Evolutionary conservation across 139 green algal species (phyloP).

Genomic region (Chlorella sp.): DNA sequence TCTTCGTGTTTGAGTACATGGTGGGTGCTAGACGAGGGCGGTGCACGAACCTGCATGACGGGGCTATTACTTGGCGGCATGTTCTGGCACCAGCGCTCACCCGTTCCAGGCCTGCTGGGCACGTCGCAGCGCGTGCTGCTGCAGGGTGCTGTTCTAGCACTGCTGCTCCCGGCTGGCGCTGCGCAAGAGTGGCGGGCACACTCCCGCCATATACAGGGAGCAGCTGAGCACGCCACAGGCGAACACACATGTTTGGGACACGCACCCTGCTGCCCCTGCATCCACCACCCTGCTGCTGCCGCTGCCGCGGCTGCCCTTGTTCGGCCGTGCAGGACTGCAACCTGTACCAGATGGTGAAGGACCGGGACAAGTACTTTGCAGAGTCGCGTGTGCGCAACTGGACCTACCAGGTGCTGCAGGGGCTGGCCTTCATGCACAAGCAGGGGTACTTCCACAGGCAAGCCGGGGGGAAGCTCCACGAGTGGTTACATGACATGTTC

Average conservation of each 20-base stretch:
- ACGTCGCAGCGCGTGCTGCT: background rate
- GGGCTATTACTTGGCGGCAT: too few relatives aligned
- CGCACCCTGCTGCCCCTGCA: too few relatives aligned
- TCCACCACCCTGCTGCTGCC: too few relatives aligned
- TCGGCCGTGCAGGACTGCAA: slow-evolving; percentile 82
- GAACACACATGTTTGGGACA: too few relatives aligned
- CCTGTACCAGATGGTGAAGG: slow-evolving; percentile 96
- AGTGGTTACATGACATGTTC: background rate
- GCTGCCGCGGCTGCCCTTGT: too few relatives aligned
- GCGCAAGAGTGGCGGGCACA: too few relatives aligned
- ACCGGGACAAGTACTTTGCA: slow-evolving; percentile 81
- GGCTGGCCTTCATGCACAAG: slow-evolving; percentile 94
- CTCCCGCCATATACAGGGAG: too few relatives aligned
- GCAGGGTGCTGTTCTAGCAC: background rate
- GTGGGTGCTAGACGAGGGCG: slow-evolving; percentile 38
- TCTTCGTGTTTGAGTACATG: slow-evolving; percentile 98
- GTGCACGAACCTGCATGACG: background rate
- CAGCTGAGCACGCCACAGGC: too few relatives aligned
- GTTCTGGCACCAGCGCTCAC: too few relatives aligned
- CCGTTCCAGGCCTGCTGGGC: background rate
- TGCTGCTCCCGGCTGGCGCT: too few relatives aligned
- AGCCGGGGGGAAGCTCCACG: slow-evolving; percentile 4
- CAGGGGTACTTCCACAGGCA: slow-evolving; percentile 92
- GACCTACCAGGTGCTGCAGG: slow-evolving; percentile 92
- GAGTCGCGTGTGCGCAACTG: slow-evolving; percentile 87